Conservation (phyloP, 495 filamentous ascomycete species). For the Aspergillus wentii region DNA sequence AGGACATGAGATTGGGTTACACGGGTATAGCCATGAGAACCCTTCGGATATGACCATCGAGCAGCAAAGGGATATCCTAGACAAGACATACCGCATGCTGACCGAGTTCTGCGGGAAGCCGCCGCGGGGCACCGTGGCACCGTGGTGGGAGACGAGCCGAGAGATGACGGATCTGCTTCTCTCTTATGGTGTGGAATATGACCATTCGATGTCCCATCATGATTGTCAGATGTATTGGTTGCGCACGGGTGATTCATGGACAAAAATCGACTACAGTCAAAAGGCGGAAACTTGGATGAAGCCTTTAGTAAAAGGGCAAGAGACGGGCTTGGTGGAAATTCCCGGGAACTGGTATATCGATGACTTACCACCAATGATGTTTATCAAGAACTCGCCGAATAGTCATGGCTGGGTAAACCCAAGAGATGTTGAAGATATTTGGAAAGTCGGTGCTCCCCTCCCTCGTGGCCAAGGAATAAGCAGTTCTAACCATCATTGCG, state of each 20-base stretch:
- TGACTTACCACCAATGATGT: constrained; percentile 59
- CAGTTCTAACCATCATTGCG: not conserved
- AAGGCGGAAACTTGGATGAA: constrained; percentile 64
- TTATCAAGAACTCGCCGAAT: constrained; percentile 56
- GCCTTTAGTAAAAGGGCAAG: constrained; percentile 48
- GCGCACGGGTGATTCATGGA: constrained; percentile 57
- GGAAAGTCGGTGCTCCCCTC: constrained; percentile 29
- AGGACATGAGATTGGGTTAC: constrained; percentile 75
- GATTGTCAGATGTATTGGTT: constrained; percentile 64
- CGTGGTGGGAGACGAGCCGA: constrained; percentile 62
- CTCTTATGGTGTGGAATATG: constrained; percentile 65
- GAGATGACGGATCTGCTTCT: constrained; percentile 65
- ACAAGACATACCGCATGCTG: constrained; percentile 69
- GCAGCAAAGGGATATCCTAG: constrained; percentile 70
- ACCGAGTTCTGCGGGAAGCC: constrained; percentile 73
- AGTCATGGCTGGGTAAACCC: constrained; percentile 60
- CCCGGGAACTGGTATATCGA: constrained; percentile 67
- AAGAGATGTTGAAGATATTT: constrained; percentile 52
- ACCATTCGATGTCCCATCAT: constrained; percentile 63
- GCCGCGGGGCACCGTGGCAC: constrained; percentile 62
- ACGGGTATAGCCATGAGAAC: constrained; percentile 75
- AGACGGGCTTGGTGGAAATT: constrained; percentile 59
- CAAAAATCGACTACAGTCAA: constrained; percentile 56
- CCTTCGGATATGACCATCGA: constrained; percentile 65
- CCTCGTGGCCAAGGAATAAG: not conserved